Conservation (phyloP, 441 rosid genomes). For the Manihot esculenta region DNA sequence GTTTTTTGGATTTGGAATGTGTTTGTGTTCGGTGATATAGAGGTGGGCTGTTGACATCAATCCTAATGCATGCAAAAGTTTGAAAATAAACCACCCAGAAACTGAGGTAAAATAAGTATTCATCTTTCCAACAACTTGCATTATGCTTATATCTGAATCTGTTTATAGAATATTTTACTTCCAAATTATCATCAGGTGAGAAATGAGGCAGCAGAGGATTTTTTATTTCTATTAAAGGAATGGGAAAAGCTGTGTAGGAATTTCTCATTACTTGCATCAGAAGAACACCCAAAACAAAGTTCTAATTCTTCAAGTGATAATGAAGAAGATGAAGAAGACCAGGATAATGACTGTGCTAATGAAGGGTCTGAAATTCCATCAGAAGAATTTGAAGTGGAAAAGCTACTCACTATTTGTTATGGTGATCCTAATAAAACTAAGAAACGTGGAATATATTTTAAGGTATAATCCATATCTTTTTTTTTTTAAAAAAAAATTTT, state of each 20-base stretch:
- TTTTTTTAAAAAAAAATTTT: no score
- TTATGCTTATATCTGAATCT: not conserved
- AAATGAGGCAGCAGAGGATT: constrained; percentile 18
- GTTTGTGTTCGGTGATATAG: no score
- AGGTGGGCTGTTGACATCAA: constrained; percentile 20
- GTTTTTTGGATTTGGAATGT: no score
- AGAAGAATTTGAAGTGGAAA: constrained; percentile 18
- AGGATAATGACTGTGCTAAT: not conserved
- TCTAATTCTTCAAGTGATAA: not conserved
- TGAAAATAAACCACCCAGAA: constrained; percentile 19
- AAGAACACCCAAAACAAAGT: not conserved
- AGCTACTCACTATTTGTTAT: constrained; percentile 7
- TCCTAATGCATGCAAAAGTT: constrained; percentile 15
- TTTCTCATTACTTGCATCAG: not conserved
- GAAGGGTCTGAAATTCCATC: constrained; percentile 8
- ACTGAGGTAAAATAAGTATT: constrained; percentile 3
- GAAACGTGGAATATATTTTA: constrained; percentile 1
- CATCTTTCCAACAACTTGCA: not conserved
- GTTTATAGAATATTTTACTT: not conserved
- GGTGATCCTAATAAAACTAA: constrained; percentile 14
- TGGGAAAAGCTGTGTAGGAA: constrained; percentile 15
- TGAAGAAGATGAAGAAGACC: not conserved
- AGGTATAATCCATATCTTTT: not conserved
- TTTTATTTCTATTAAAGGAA: constrained; percentile 15
- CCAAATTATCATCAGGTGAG: constrained; percentile 13